Base-by-base conservation (phyloP, 805 yeast genomes). In the Debaryomyces maramus region DNA sequence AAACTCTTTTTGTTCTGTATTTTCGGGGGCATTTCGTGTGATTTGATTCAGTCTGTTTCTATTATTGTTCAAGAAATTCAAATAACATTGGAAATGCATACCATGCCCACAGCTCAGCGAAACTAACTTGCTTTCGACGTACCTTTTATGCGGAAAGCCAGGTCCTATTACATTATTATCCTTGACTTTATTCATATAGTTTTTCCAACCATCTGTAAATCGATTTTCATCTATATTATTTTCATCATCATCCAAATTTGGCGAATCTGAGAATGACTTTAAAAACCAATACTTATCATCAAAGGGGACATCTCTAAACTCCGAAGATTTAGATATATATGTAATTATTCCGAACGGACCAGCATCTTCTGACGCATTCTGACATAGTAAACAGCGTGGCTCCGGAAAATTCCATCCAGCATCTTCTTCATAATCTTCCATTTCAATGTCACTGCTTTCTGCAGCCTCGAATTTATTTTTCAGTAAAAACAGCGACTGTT, bases 51-150 rank as follows among this genome's bases (percentile, higher is more conserved):
- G 80, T 11, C 83, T 73, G 5, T 72, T 61, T 37, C 77, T 67
- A 31, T 75, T 70, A n/a, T 82, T 75, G 22, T 70, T 67, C 53
- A 84, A 60, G 53, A 80, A 86, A 42, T 80, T 80, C 38, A 78
- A 61, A 52, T 83, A 84, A 56, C 99, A 91, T 13, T 77, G 71
- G 45, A 77, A 80, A 60, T 91, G 99, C 82, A 91, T 84, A 2
- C 96, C 95, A 62, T 91, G 99, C 1, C 97, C 95, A 67, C 99
- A 91, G 37, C 95, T 83, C 44, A 80, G 76, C 3, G 83, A 70
- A 1, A 85, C 73, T 6, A 75, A 58, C 41, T 72, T 70, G 34
- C 65, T 65, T 29, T 76, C 70, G 29, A 64, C 62, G 31, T 55
- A 56, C 15, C 59, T 59, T 14, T 56, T 60, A 6, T 50, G 53